phyloP scores from a whole-genome alignment of 2,329 filamentous ascomycete species.

The Annulohypoxylon truncatum region DNA sequence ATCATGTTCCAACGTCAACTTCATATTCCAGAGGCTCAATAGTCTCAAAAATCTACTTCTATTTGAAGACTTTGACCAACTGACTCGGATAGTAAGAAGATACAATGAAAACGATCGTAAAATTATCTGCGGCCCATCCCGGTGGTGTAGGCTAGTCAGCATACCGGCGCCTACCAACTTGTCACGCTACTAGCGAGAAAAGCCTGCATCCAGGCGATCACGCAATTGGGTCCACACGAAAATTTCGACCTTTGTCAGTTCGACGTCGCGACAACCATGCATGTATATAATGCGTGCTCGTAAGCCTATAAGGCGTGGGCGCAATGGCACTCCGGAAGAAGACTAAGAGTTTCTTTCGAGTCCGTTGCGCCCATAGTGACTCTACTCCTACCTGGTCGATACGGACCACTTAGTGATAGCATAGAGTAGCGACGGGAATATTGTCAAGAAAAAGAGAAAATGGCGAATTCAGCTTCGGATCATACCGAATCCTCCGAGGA shows the following conservation, averaged over 20 bases:
- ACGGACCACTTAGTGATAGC: not conserved
- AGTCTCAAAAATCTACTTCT: not conserved
- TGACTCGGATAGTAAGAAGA: not conserved
- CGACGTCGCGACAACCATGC: slow-evolving; percentile 13
- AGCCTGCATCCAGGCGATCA: slow-evolving; percentile 36
- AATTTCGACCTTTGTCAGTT: slow-evolving; percentile 23
- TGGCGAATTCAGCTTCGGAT: slow-evolving; percentile 31
- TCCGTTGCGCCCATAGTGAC: not conserved
- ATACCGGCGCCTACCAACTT: slow-evolving; percentile 16
- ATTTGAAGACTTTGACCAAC: not conserved
- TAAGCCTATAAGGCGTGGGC: slow-evolving; percentile 3
- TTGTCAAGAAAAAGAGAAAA: slow-evolving; percentile 7
- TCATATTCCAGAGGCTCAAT: not conserved
- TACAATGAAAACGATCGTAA: slow-evolving; percentile 3
- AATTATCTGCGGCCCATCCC: slow-evolving; percentile 10
- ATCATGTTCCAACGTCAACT: not conserved
- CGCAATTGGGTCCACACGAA: slow-evolving; percentile 37
- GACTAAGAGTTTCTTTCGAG: not conserved
- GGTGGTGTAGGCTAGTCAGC: slow-evolving; percentile 14
- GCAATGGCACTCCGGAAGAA: not conserved
- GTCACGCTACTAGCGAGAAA: slow-evolving; percentile 27
- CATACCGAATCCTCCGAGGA: slow-evolving; percentile 22
- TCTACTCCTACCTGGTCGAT: not conserved
- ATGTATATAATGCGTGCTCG: slow-evolving; percentile 23
- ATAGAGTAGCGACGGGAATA: not conserved